phyloP scores from a whole-genome alignment of 257 asterid species.

The Solanum neorickii region DNA sequence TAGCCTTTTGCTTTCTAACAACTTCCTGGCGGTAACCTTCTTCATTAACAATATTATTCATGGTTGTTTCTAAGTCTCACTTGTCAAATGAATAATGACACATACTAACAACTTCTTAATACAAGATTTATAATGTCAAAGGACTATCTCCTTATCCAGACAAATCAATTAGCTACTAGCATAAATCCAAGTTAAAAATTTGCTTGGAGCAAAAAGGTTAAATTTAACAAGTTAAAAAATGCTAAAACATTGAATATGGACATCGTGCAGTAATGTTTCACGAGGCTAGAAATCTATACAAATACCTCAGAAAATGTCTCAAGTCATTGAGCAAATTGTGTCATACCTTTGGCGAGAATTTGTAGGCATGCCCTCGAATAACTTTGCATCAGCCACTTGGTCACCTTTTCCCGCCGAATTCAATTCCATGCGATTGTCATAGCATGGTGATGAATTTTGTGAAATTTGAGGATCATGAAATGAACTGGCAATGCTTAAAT shows the following conservation, averaged over 20 bases:
- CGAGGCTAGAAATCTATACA: not conserved
- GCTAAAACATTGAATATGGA: not conserved
- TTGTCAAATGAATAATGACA: not conserved
- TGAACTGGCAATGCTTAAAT: constrained; percentile 29
- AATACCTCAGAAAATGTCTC: not conserved
- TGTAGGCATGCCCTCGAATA: constrained; percentile 24
- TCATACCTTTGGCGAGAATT: constrained; percentile 37
- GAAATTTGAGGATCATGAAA: constrained; percentile 23
- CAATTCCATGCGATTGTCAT: constrained; percentile 31
- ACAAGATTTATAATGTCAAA: not conserved
- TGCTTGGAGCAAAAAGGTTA: not conserved
- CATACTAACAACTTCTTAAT: not conserved
- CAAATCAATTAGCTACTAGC: not conserved
- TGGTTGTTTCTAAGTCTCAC: not conserved
- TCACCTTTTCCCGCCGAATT: constrained; percentile 31
- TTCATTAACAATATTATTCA: not conserved
- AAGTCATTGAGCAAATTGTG: not conserved
- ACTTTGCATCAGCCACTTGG: constrained; percentile 37
- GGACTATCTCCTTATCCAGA: not conserved
- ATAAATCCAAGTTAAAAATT: not conserved
- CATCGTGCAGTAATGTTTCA: not conserved
- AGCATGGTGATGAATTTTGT: constrained; percentile 13
- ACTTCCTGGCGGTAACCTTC: not conserved
- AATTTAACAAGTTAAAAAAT: not conserved
- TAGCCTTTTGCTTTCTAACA: not conserved